Conservation (phyloP, 768 basidiomycete species). For the Psilocybe azurescens region DNA sequence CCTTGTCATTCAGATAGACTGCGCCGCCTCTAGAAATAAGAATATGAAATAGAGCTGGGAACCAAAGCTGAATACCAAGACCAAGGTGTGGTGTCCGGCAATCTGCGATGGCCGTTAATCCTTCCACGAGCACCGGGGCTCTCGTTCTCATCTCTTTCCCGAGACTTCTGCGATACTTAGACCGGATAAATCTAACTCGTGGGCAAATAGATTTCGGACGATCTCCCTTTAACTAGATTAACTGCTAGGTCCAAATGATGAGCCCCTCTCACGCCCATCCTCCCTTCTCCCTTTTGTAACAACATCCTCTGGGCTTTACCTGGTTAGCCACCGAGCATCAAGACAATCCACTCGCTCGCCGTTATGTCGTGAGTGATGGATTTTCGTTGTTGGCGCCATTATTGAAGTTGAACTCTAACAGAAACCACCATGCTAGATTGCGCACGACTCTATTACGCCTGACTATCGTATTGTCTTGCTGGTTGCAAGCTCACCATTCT, state of each 20-base stretch:
- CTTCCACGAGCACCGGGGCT: constrained; percentile 28
- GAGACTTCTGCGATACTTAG: constrained; percentile 36
- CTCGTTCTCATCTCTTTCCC: constrained; percentile 30
- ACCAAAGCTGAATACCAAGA: constrained; percentile 14
- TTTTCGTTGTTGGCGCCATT: background rate
- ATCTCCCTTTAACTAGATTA: constrained; percentile 30
- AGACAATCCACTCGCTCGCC: constrained; percentile 2
- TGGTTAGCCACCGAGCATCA: constrained; percentile 9
- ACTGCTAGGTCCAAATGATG: constrained; percentile 25
- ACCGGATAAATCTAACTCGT: constrained; percentile 35
- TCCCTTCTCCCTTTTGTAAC: constrained; percentile 15
- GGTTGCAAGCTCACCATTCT: constrained; percentile 17
- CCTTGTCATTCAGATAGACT: constrained; percentile 1
- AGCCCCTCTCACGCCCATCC: constrained; percentile 31
- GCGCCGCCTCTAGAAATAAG: constrained; percentile 6
- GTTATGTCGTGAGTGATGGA: constrained; percentile 22
- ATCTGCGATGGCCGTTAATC: constrained; percentile 29
- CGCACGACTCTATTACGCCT: constrained; percentile 24
- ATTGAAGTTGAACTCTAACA: constrained; percentile 4
- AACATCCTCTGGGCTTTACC: constrained; percentile 11
- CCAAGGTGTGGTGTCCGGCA: constrained; percentile 26
- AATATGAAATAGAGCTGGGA: constrained; percentile 15
- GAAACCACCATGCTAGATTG: constrained; percentile 17
- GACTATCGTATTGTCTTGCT: constrained; percentile 24
- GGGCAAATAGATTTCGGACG: constrained; percentile 29